Evolutionary conservation across 2,329 filamentous ascomycete species (phyloP).

Genomic region (Botryotinia globosa): DNA sequence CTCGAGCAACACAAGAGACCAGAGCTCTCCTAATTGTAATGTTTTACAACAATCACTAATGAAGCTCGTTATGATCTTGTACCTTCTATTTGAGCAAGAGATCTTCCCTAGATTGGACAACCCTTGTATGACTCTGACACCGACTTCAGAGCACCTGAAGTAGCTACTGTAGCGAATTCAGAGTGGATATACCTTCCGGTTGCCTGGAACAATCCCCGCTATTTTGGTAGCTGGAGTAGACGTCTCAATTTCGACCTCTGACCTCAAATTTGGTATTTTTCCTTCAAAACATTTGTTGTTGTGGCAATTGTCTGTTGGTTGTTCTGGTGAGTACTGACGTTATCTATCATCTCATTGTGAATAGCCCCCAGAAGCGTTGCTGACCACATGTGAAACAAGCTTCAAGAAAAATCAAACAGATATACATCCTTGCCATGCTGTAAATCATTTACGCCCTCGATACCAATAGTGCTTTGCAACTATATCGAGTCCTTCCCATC

Average conservation of each 20-base stretch:
- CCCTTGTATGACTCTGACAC: constrained; percentile 4
- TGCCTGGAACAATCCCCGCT: constrained; percentile 20
- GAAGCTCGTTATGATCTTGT: constrained; percentile 9
- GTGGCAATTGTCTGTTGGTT: not conserved
- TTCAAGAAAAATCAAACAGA: constrained; percentile 11
- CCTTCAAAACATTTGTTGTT: not conserved
- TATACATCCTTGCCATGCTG: constrained; percentile 26
- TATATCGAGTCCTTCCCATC: constrained; percentile 14
- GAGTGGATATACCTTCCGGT: constrained; percentile 18
- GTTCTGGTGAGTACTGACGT: not conserved
- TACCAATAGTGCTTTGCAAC: constrained; percentile 20
- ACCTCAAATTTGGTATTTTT: not conserved
- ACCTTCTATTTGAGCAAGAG: not conserved
- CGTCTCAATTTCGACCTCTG: constrained; percentile 9
- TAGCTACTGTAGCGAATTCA: constrained; percentile 16
- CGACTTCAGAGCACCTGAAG: constrained; percentile 11
- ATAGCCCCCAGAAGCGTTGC: not conserved
- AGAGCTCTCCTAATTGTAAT: not conserved
- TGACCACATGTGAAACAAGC: constrained; percentile 18
- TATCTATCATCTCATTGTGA: not conserved
- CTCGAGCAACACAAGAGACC: not conserved
- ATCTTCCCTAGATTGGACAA: not conserved
- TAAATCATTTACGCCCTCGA: constrained; percentile 24
- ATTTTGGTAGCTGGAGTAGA: constrained; percentile 13
- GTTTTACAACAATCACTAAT: constrained; percentile 8